phyloP scores from a whole-genome alignment of 1,139 yeast genomes.

The Hemisphaericaspora xylofermentans region DNA sequence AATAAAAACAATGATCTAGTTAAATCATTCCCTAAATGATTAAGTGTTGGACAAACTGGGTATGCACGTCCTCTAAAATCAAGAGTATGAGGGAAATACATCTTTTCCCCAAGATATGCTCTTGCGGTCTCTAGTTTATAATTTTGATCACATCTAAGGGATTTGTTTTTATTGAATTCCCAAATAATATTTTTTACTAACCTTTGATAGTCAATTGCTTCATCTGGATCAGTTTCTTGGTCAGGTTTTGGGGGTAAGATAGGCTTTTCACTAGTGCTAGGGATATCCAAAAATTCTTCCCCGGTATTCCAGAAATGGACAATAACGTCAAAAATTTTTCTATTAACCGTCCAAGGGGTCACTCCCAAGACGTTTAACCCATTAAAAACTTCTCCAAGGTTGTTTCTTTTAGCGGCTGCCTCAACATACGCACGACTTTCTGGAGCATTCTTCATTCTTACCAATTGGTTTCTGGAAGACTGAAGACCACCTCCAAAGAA shows the following conservation, averaged over 20 bases:
- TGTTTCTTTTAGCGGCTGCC: constrained; percentile 75
- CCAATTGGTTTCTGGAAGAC: constrained; percentile 58
- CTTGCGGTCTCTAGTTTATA: constrained; percentile 94
- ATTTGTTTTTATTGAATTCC: constrained; percentile 66
- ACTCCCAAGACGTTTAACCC: constrained; percentile 87
- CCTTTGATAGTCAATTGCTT: constrained; percentile 65
- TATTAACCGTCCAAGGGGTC: constrained; percentile 92
- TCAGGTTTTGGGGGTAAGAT: constrained; percentile 66
- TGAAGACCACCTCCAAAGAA: constrained; percentile 84
- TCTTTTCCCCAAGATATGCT: constrained; percentile 84
- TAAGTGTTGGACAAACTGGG: constrained; percentile 79
- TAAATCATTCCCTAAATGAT: constrained; percentile 88
- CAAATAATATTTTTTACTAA: constrained; percentile 56
- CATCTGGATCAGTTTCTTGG: constrained; percentile 67
- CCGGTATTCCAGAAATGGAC: constrained; percentile 88
- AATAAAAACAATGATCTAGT: constrained; percentile 81
- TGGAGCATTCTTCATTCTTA: constrained; percentile 82
- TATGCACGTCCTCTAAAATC: constrained; percentile 97
- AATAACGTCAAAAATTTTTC: constrained; percentile 64
- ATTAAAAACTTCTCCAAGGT: constrained; percentile 63
- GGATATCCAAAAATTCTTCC: constrained; percentile 75
- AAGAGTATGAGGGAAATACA: constrained; percentile 89
- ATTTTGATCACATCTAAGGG: constrained; percentile 90
- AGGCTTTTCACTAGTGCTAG: constrained; percentile 57
- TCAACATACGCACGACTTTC: constrained; percentile 86